Base-by-base conservation (phyloP, 2,329 filamentous ascomycete species). In the Lithohypha guttulata region DNA sequence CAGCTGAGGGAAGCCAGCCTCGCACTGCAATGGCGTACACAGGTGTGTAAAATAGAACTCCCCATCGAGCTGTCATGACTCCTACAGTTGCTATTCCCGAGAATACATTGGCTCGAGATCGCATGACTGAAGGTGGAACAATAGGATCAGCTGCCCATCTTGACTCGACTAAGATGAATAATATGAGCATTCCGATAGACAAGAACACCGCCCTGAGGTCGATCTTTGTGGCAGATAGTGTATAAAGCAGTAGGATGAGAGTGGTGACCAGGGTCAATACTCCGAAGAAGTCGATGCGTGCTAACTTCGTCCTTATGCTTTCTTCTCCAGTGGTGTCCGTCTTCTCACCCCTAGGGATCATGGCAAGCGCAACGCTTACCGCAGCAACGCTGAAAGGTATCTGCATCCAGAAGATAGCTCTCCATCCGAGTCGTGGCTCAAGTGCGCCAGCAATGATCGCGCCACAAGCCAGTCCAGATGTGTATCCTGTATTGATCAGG, bases 1-100 rank as follows among this genome's bases (percentile, higher is more conserved):
- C 80, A 1, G 74, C 65, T 1, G 81, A 79, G 0, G 82, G 79
- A 1, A 70, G 61, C 63, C 81, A 81, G 40, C 74, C 74, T 2
- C 79, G 75, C 2, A 91, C 79, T 3, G 82, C 81, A 42, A 91
- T 75, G 22, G 83, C 80, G 51, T 84, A 87, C 29, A 85, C 75
- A 0, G 85, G 84, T 0, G 79, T 73, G 59, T 85, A 93, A 64
- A 86, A 91, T 6, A 93, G 66, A 2, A 93, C 70, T 5, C 70
- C 71, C 84, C 84, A 93, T 42, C 85, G 78, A 2, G 81, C 71
- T 55, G 82, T 77, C 82, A 93, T 89, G 56, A 85, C 72, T 14
- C 80, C 77, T 0, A 87, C 69, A 34, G 85, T 83, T 1, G 79
- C 72, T 15, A 87, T 53, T 53, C 84, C 89, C 1, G 81, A 81